These are phyloP conservation scores for Trichoderma gamsii DNA, from an alignment of 495 filamentous ascomycete genomes.

Conservation along the genomic window DNA sequence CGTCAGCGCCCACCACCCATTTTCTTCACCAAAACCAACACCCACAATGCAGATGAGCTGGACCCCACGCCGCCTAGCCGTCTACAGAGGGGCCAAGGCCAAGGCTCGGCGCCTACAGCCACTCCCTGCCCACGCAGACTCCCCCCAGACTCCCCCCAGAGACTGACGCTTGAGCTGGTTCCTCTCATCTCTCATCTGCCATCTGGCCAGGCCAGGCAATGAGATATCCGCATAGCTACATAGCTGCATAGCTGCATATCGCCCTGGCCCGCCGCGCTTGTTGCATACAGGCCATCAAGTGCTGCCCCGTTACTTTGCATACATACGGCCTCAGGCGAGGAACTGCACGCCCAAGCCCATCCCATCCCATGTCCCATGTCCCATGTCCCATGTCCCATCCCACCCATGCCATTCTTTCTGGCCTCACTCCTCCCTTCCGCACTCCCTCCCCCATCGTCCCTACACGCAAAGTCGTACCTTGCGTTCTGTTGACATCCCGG, in stretches of 20 bases:
- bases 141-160: background rate
- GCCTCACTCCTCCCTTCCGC: background rate
- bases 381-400: background rate
- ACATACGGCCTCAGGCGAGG: too few species aligned
- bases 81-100: background rate
- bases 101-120: background rate
- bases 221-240: background rate
- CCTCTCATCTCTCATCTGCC: background rate
- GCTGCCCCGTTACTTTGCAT: too few species aligned
- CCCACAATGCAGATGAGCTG: conserved; percentile 2
- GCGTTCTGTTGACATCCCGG: conserved; percentile 10
- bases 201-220: background rate
- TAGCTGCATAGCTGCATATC: background rate
- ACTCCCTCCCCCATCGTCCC: background rate
- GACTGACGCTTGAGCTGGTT: conserved; percentile 7
- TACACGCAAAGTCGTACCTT: conserved; percentile 1
- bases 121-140: background rate
- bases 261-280: too few species aligned
- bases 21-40: background rate
- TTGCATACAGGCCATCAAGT: too few species aligned
- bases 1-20: conserved; percentile 6
- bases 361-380: background rate
- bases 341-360: too few species aligned
- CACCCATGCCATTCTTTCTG: background rate
- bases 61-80: background rate